Conservation (phyloP, 345 rosid species). For the Bretschneidera sinensis region DNA sequence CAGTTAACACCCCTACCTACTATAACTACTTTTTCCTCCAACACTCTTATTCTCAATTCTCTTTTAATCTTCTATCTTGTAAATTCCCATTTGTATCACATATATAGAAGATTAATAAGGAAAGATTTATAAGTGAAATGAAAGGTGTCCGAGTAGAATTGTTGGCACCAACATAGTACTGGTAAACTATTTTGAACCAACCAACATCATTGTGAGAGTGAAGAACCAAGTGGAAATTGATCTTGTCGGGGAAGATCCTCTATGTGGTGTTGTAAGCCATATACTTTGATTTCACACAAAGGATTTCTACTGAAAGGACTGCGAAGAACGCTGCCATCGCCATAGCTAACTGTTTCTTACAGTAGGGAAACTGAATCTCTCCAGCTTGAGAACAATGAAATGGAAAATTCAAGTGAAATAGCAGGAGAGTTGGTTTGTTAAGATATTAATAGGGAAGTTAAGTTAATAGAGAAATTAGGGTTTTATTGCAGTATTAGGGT, state of each 20-base stretch:
- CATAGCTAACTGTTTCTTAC: constrained; percentile 7
- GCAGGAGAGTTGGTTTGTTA: neutral
- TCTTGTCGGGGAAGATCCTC: constrained; percentile 52
- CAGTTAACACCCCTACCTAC: too few species aligned
- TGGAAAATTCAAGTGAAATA: neutral
- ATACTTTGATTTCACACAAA: constrained; percentile 34
- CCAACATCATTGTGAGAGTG: constrained; percentile 97
- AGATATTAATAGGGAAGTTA: too few species aligned
- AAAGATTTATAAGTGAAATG: neutral
- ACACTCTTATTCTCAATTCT: too few species aligned
- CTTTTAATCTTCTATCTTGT: too few species aligned
- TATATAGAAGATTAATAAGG: too few species aligned
- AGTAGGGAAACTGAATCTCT: constrained; percentile 8
- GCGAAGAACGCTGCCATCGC: constrained; percentile 10
- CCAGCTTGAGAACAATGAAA: neutral
- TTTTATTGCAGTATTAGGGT: too few species aligned
- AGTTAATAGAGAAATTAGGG: too few species aligned
- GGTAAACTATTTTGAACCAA: constrained; percentile 95
- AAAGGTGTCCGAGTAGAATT: constrained; percentile 71
- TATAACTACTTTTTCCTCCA: too few species aligned
- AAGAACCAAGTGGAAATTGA: constrained; percentile 93
- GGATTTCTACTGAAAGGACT: constrained; percentile 15
- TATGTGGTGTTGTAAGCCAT: constrained; percentile 65
- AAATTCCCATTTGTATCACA: neutral
- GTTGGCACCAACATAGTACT: constrained; percentile 86